Base-by-base conservation (phyloP, 1,284 basidiomycete genomes). In the Xanthoconium separans region DNA sequence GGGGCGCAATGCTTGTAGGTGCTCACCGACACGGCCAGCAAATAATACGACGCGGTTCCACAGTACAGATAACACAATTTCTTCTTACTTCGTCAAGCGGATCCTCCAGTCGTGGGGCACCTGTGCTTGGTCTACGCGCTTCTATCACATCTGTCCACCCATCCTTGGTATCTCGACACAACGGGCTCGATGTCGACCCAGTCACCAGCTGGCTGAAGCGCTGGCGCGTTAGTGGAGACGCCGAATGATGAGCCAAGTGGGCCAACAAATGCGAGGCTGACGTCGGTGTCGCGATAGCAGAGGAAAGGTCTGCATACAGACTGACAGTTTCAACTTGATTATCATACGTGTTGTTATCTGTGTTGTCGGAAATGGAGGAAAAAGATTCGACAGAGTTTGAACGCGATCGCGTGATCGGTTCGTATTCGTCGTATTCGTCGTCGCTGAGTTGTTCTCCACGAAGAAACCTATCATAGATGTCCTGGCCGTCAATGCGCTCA, bases 21-120 rank as follows among this genome's bases (percentile, higher is more conserved):
- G 75, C 84, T 61, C 61, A 85, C 84, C 87, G 80, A 68, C 87
- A 90, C 20, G 87, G 87, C 87, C 87, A 90, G 61, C 87, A 90
- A 47, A 90, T 87, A 50, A 90, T 79, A 61, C 86, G 81, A 44
- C 87, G 73, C 20, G 77, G 73, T 59, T 87, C 84, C n/a, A 74
- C 73, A n/a, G 83, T 87, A 62, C 87, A 90, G 50, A 90, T 79
- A 4, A 90, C 87, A 65, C 87, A 91, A 55, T 74, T 78, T 50
- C 74, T 72, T 55, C 78, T 70, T 49, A 64, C 65, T 50, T 78
- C 75, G 37, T 69, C 70, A 0, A 54, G 50, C 5, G 44, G 1
- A 13, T 66, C 62, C 34, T 66, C 65, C 2, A 67, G 53, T 56
- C 33, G 47, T 18, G 62, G 22, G n/a, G n/a, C 34, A 10, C 13